Evolutionary conservation across 2,329 filamentous ascomycete species (phyloP).

Genomic region (Calonectria montana): DNA sequence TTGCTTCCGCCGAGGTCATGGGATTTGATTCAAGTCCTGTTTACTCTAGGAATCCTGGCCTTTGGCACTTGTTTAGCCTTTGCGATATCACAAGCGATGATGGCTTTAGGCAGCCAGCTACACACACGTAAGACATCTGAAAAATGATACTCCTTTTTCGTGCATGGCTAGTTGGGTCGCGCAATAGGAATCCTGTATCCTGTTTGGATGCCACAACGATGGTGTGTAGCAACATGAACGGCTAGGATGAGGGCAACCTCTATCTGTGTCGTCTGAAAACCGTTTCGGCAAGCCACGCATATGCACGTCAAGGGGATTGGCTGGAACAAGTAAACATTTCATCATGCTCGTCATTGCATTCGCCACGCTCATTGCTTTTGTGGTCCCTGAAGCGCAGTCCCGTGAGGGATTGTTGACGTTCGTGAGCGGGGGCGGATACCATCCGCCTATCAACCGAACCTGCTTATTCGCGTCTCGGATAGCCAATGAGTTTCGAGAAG

Average conservation of each 20-base stretch:
- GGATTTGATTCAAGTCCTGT: not conserved
- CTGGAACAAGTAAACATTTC: not conserved
- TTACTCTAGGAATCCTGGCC: conserved; percentile 4
- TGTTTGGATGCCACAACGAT: not conserved
- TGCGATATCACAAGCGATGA: not conserved
- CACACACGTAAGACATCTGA: not conserved
- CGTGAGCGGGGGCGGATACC: not conserved
- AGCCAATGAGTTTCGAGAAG: not conserved
- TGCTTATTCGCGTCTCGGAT: not conserved
- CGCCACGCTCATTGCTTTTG: not conserved
- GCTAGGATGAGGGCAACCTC: not conserved
- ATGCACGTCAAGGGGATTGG: not conserved
- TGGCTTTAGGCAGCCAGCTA: not conserved
- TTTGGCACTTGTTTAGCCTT: not conserved
- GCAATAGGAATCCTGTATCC: not conserved
- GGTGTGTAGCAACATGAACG: not conserved
- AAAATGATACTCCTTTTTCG: not conserved
- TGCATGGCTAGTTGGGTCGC: not conserved
- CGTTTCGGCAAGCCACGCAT: conserved; percentile 5
- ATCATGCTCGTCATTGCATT: not conserved
- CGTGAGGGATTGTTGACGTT: not conserved
- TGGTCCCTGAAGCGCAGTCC: conserved; percentile 1
- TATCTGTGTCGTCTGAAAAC: not conserved
- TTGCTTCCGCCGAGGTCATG: conserved; percentile 5
- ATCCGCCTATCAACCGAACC: conserved; percentile 3